phyloP scores from a whole-genome alignment of 495 filamentous ascomycete genomes.

The Aspergillus sclerotioniger region DNA sequence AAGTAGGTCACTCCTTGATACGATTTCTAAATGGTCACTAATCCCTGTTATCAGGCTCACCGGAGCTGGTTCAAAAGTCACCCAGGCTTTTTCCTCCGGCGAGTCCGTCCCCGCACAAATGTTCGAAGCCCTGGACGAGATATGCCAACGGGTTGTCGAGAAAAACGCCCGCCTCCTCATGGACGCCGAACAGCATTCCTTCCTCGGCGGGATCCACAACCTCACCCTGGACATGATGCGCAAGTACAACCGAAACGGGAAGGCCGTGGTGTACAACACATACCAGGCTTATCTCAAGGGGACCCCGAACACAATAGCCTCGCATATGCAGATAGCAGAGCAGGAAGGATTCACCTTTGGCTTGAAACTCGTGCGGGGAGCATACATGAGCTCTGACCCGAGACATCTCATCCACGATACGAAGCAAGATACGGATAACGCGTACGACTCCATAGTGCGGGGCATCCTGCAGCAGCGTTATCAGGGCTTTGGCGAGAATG shows the following conservation, averaged over 20 bases:
- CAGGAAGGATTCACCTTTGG: constrained; percentile 71
- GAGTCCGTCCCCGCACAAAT: constrained; percentile 34
- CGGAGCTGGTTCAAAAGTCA: constrained; percentile 28
- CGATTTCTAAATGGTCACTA: not conserved
- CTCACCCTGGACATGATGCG: constrained; percentile 74
- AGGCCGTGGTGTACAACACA: constrained; percentile 63
- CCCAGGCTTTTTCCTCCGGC: constrained; percentile 30
- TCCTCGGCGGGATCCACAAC: constrained; percentile 73
- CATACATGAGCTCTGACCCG: constrained; percentile 79
- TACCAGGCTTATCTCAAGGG: constrained; percentile 83
- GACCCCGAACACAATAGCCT: constrained; percentile 56
- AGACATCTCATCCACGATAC: constrained; percentile 70
- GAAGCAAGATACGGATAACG: constrained; percentile 68
- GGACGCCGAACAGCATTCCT: constrained; percentile 77
- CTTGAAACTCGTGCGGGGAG: constrained; percentile 84
- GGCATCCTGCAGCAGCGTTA: constrained; percentile 34
- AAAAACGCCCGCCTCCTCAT: constrained; percentile 70
- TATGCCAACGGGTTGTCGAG: constrained; percentile 37
- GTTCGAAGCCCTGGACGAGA: constrained; percentile 38
- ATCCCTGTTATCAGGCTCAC: constrained; percentile 26
- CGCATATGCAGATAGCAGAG: constrained; percentile 60
- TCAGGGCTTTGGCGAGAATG: constrained; percentile 38
- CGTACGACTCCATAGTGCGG: constrained; percentile 56
- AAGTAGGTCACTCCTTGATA: constrained; percentile 50
- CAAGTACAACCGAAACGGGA: constrained; percentile 64